Conservation (phyloP, 306 rosid species). For the Clitoria ternatea region DNA sequence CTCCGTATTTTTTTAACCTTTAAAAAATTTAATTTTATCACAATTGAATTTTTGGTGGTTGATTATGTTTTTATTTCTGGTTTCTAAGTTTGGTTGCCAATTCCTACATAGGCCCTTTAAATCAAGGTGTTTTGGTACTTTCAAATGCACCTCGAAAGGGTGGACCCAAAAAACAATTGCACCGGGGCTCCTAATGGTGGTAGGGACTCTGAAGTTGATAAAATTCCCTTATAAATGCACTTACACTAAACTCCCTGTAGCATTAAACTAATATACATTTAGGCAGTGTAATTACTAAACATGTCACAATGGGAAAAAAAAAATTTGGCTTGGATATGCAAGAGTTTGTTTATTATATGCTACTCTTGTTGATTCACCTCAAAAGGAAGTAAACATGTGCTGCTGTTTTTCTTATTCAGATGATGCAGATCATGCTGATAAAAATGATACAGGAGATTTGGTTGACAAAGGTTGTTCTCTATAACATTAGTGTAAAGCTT, state of each 20-base stretch:
- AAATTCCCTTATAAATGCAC: background rate
- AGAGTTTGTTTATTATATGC: background rate
- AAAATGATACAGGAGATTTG: conserved; percentile 30
- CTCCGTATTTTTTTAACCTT: too few species aligned
- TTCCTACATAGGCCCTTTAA: background rate
- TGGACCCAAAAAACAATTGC: too few species aligned
- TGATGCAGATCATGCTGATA: conserved; percentile 30
- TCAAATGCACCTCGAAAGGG: background rate
- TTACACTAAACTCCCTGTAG: background rate
- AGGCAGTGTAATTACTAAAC: background rate
- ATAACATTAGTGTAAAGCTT: background rate
- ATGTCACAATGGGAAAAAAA: background rate
- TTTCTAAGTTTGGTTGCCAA: background rate
- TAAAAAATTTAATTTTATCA: too few species aligned
- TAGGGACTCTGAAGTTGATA: too few species aligned
- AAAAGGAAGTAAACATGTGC: too few species aligned
- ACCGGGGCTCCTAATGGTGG: too few species aligned
- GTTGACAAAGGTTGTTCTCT: conserved; percentile 43
- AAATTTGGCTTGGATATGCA: background rate
- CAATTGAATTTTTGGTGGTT: too few species aligned
- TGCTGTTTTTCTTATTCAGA: conserved; percentile 36
- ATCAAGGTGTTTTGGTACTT: background rate
- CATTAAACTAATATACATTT: background rate
- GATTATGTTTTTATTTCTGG: background rate
- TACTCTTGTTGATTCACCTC: background rate